Conservation (phyloP, 2,329 filamentous ascomycete species). For the Verticillium dahliae region DNA sequence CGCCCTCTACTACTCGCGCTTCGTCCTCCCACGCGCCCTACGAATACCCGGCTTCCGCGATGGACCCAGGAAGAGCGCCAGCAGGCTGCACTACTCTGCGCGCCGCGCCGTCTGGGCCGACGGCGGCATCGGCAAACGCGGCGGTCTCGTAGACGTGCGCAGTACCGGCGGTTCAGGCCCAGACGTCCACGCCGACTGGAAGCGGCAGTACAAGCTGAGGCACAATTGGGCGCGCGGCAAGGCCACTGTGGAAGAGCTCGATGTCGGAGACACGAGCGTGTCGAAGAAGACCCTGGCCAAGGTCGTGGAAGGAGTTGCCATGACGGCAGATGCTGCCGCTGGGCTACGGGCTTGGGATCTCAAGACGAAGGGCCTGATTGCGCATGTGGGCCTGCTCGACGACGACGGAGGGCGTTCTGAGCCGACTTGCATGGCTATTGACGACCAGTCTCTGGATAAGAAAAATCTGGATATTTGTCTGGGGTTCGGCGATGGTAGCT, state of each 20-base stretch:
- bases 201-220: conserved; percentile 76
- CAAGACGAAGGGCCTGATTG: conserved; percentile 55
- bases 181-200: conserved; percentile 66
- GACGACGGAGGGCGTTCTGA: conserved; percentile 15
- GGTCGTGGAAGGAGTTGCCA: conserved; percentile 67
- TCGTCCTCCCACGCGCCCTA: conserved; percentile 74
- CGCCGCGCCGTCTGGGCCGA: conserved; percentile 38
- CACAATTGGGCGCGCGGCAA: conserved; percentile 87
- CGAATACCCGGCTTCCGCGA: conserved; percentile 61
- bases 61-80: conserved; percentile 20
- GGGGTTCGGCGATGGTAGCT: conserved; percentile 67
- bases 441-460: conserved; percentile 36
- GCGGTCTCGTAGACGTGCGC: conserved; percentile 45
- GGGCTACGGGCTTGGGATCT: conserved; percentile 77
- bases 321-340: conserved; percentile 63
- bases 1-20: conserved; percentile 76
- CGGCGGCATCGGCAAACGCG: conserved; percentile 27
- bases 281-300: conserved; percentile 64
- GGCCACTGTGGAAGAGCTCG: conserved; percentile 73
- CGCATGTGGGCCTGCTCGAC: conserved; percentile 31
- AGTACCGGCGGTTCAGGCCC: conserved; percentile 49
- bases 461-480: conserved; percentile 53
- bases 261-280: conserved; percentile 34
- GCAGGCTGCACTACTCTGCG: conserved; percentile 38
- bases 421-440: conserved; percentile 63